Percentiles rank a stretch among this genome's conserved stretches.
These are phyloP conservation scores for Selenicereus undatus DNA, from an alignment of 148 eudicot species.

Conservation along the genomic window DNA sequence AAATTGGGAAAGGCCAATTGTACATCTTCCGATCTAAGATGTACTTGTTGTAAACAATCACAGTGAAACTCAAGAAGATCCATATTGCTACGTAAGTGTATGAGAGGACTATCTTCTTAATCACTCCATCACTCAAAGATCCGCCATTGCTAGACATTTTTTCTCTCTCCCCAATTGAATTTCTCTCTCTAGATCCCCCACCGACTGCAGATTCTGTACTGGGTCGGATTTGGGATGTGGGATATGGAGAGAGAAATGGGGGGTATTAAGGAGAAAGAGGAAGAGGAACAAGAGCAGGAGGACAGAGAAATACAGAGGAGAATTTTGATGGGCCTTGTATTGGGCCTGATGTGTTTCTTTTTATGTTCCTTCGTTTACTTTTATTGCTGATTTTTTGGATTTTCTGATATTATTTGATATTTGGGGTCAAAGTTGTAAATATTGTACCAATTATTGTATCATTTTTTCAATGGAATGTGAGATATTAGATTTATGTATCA, in stretches of 20 bases:
- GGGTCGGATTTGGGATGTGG: background rate
- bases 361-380: background rate
- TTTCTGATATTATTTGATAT: background rate
- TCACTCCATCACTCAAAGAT: slow-evolving; percentile 49
- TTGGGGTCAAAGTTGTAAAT: too few species aligned
- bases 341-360: slow-evolving; percentile 6
- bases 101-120: slow-evolving; percentile 53
- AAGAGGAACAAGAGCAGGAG: background rate
- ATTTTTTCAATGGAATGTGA: too few species aligned
- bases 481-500: too few species aligned
- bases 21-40: slow-evolving; percentile 65
- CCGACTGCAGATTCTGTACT: background rate
- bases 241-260: background rate
- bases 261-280: background rate
- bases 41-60: slow-evolving; percentile 75
- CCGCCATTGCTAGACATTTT: slow-evolving; percentile 20
- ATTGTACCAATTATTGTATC: too few species aligned
- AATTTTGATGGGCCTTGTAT: background rate
- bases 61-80: slow-evolving; percentile 65
- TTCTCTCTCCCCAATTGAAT: background rate
- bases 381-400: background rate
- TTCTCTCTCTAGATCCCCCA: background rate
- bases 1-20: slow-evolving; percentile 75
- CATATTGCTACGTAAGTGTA: slow-evolving; percentile 65
- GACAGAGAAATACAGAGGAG: background rate